These are phyloP conservation scores for Pezicula rhizophila DNA, from an alignment of 2,329 filamentous ascomycete species.

Conservation along the genomic window DNA sequence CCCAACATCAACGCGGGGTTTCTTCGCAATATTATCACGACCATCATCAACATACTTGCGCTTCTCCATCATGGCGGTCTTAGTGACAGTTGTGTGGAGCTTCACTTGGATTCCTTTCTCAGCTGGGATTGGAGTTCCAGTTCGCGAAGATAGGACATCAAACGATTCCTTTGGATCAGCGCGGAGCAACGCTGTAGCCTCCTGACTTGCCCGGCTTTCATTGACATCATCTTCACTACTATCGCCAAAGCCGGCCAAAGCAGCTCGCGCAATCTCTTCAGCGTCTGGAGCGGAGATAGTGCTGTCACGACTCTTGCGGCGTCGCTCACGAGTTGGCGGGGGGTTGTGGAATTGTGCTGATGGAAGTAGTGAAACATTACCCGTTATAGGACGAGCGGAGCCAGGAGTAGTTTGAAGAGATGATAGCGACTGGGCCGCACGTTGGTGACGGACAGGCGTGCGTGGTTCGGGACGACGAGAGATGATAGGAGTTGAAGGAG, in stretches of 20 bases:
- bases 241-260: constrained; percentile 30
- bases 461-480: constrained; percentile 28
- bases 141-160: constrained; percentile 24
- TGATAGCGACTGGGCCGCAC: constrained; percentile 77
- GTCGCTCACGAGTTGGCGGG: constrained; percentile 40
- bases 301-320: constrained; percentile 72
- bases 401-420: constrained; percentile 74
- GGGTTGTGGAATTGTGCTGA: constrained; percentile 46
- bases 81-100: background rate
- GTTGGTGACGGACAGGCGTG: constrained; percentile 57
- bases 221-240: constrained; percentile 52
- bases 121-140: constrained; percentile 31
- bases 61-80: background rate
- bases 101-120: background rate
- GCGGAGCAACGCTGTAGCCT: constrained; percentile 69
- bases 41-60: background rate
- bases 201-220: constrained; percentile 72
- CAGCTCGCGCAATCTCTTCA: constrained; percentile 49
- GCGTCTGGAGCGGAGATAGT: constrained; percentile 67
- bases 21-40: background rate
- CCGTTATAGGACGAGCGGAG: constrained; percentile 38
- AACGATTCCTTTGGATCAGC: constrained; percentile 40
- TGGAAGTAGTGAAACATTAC: constrained; percentile 50
- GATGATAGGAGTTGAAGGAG: constrained; percentile 59
- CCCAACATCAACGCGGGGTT: background rate